Evolutionary conservation across 805 yeast genomes (phyloP).

Genomic region (Sugiyamaella boreocaroliniensis): DNA sequence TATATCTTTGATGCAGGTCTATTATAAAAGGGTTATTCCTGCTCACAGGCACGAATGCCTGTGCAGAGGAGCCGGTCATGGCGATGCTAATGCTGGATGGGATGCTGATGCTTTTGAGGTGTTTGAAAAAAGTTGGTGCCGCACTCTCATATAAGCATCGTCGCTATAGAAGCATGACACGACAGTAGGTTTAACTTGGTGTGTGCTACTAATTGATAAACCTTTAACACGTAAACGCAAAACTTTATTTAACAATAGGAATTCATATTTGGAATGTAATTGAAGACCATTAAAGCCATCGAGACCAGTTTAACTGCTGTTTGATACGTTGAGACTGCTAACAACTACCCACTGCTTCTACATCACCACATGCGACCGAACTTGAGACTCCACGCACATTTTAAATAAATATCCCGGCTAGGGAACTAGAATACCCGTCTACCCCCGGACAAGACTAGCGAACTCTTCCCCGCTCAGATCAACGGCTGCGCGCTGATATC

Average conservation of each 20-base stretch:
- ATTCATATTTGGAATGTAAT: too few species aligned
- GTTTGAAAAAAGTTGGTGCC: background rate
- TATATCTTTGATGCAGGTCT: slow-evolving; percentile 5
- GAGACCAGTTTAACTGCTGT: too few species aligned
- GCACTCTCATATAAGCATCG: background rate
- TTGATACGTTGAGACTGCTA: too few species aligned
- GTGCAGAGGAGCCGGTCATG: background rate
- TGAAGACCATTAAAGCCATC: too few species aligned
- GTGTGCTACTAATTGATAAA: background rate
- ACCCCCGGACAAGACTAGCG: background rate
- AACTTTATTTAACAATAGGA: too few species aligned
- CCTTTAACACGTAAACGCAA: too few species aligned
- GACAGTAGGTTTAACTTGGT: too few species aligned
- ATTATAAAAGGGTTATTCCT: slow-evolving; percentile 13
- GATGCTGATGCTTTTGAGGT: background rate
- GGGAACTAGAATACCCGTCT: too few species aligned
- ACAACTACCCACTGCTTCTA: too few species aligned
- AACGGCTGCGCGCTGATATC: background rate
- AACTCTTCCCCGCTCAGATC: background rate
- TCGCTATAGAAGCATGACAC: background rate
- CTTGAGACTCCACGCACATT: too few species aligned
- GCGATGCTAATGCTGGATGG: background rate
- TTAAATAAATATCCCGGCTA: too few species aligned
- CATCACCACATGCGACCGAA: too few species aligned
- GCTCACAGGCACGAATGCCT: slow-evolving; percentile 12